These are phyloP conservation scores for Aspergillus campestris DNA, from an alignment of 495 filamentous ascomycete species.

Conservation along the genomic window DNA sequence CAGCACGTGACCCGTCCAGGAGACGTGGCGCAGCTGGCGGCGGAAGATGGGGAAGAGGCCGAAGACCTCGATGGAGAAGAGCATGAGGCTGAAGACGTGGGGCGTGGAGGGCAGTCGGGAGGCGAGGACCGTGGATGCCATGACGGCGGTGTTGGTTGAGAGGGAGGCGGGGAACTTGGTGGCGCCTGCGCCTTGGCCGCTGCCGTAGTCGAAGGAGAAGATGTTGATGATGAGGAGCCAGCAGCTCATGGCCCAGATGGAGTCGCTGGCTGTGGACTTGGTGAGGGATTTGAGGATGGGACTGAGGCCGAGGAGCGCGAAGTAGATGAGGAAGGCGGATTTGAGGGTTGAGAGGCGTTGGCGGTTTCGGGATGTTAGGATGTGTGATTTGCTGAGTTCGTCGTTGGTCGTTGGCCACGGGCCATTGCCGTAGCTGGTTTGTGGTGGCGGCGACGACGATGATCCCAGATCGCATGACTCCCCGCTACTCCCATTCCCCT, in stretches of 20 bases:
- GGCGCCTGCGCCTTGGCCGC: constrained; percentile 41
- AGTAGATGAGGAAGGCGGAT: constrained; percentile 90
- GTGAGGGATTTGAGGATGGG: constrained; percentile 94
- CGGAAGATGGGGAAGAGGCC: constrained; percentile 94
- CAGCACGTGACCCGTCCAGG: constrained; percentile 72
- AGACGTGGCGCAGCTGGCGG: constrained; percentile 71
- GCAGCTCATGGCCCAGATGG: constrained; percentile 92
- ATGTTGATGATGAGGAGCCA: constrained; percentile 93
- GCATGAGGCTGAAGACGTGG: constrained; percentile 89
- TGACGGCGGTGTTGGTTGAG: constrained; percentile 89
- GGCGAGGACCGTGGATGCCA: constrained; percentile 89
- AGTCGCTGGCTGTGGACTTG: constrained; percentile 78
- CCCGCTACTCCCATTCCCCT: constrained; percentile 14
- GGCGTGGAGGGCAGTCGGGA: constrained; percentile 79
- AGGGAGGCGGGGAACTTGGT: constrained; percentile 72
- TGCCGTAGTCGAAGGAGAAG: constrained; percentile 93
- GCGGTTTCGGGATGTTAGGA: constrained; percentile 52
- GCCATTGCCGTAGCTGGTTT: constrained; percentile 2
- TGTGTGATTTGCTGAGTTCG: constrained; percentile 16
- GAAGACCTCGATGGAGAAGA: constrained; percentile 96
- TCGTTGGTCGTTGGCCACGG: constrained; percentile 8
- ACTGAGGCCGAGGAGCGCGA: constrained; percentile 77
- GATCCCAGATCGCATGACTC: constrained; percentile 8
- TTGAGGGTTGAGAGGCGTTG: constrained; percentile 69
- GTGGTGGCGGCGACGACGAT: constrained; percentile 2